These are phyloP conservation scores for Botrytis fragariae DNA, from an alignment of 2,329 filamentous ascomycete species.

Conservation along the genomic window DNA sequence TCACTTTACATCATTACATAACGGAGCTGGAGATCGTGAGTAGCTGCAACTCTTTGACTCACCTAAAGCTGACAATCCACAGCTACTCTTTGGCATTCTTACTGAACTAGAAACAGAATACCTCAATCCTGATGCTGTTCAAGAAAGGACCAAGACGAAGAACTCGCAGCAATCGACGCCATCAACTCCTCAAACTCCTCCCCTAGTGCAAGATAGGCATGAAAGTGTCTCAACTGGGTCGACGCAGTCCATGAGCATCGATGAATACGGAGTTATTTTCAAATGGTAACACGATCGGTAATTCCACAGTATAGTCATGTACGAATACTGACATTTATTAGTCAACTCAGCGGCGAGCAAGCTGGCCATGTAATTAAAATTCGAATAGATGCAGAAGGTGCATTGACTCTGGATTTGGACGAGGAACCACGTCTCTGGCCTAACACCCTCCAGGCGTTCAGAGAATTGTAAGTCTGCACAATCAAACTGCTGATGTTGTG, in stretches of 20 bases:
- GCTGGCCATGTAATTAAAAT: neutral
- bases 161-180: neutral
- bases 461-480: neutral
- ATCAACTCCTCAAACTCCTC: neutral
- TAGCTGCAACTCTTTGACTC: neutral
- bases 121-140: neutral
- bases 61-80: neutral
- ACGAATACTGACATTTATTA: neutral
- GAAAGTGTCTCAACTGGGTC: constrained; percentile 5
- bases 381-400: neutral
- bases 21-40: constrained; percentile 16
- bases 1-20: constrained; percentile 13
- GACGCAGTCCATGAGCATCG: neutral
- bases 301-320: neutral
- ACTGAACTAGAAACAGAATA: constrained; percentile 8
- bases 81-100: constrained; percentile 11
- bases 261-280: constrained; percentile 11
- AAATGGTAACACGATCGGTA: neutral
- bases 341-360: neutral
- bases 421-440: neutral
- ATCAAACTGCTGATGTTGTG: neutral
- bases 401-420: constrained; percentile 7
- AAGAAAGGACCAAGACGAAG: neutral
- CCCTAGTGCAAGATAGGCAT: neutral
- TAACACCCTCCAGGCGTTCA: neutral